Evolutionary conservation across 768 basidiomycete genomes (phyloP), one percentile per base, ranked within the genome.

Genomic region (Hypsizygus marmoreus): DNA sequence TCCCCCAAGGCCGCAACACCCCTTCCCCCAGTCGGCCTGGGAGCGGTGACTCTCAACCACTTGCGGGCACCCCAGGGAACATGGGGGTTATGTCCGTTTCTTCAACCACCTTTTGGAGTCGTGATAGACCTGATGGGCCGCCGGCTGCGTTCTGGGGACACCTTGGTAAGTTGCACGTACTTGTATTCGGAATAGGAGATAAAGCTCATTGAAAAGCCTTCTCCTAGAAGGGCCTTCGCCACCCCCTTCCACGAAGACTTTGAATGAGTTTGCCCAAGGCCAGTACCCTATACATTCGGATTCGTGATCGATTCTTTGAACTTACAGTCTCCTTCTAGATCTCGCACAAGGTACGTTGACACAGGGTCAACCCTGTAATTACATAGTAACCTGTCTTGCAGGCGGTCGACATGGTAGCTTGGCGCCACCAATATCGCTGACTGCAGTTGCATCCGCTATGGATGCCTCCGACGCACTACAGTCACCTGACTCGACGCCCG

Each of bases 1-100:
- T 78, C 10, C 72, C 71, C 9, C 66, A 64, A 46, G 61, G 56
- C 13, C 62, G 69, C 9, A 63, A 53, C 28, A 65, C 67, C 9
- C 63, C 66, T 1, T 60, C 65, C 23, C 62, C 67, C 8, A 51
- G 63, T 11, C 61, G 56, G 34, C 17, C 50, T n/a, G 31, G 25
- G 37, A 8, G 23, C 45, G 12, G 25, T n/a, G 2, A 28, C 38
- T 11, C 40, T 34, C 13, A 34, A 40, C 6, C 37, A 34, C 6
- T 38, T n/a, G n/a, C 37, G 16, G 9, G 31, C 14, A 29, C 31
- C 3, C 28, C 47, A 17, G 25, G 10, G n/a, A 25, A 11, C 10
- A 14, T 36, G 7, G 33, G 34, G 4, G 38, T 31, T 14, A 30
- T 47, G 9, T 36, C 46, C 2, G 40, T 33, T 12, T 30, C 48